Evolutionary conservation across 148 eudicot genomes (phyloP).

Genomic region (Spergularia bocconei): DNA sequence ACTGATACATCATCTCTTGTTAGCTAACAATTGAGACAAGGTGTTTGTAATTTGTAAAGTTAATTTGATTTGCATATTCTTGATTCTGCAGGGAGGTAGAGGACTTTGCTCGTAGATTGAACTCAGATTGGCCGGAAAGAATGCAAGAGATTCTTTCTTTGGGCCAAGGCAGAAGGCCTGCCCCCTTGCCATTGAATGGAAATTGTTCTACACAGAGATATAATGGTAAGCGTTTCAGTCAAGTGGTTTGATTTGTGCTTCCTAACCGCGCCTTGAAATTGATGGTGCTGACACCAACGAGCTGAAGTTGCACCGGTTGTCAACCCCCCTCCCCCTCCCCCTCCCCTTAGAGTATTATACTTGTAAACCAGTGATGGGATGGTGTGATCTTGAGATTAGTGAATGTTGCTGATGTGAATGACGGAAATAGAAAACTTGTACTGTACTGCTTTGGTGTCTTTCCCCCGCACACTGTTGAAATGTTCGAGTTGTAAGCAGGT

Average conservation of each 20-base stretch:
- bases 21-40: neutral
- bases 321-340: neutral
- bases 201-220: conserved; percentile 42
- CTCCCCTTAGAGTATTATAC: no score
- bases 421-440: no score
- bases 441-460: neutral
- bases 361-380: no score
- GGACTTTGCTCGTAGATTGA: conserved; percentile 82
- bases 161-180: conserved; percentile 50
- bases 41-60: neutral
- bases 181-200: conserved; percentile 36
- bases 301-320: conserved; percentile 5
- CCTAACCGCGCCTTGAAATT: neutral
- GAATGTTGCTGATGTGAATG: no score
- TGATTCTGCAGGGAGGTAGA: conserved; percentile 64
- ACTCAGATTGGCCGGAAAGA: conserved; percentile 80
- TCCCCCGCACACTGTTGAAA: neutral
- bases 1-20: neutral
- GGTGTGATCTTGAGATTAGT: no score
- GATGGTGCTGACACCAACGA: neutral
- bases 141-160: conserved; percentile 60
- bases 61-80: conserved; percentile 4
- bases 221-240: conserved; percentile 35
- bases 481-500: conserved; percentile 19
- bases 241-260: neutral